A percentile compares a stretch with the other conserved stretches of the same genome.
Evolutionary conservation across 2,329 filamentous ascomycete species (phyloP).

Genomic region (Salinomyces thailandicus): DNA sequence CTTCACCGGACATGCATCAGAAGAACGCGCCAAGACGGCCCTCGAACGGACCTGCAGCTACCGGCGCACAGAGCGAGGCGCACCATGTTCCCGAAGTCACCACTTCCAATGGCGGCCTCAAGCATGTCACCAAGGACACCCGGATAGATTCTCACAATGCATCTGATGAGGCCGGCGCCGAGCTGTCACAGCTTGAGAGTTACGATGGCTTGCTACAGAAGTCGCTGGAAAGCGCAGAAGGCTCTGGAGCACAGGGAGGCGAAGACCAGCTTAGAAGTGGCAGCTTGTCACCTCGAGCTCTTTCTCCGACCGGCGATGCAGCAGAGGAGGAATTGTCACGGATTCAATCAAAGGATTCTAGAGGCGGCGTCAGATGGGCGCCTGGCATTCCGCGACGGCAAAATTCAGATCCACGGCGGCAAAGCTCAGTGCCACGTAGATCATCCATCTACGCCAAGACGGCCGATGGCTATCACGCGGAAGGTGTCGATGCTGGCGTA

Average conservation of each 20-base stretch:
- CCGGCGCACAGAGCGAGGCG: background rate
- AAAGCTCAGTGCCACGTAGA: slow-evolving; percentile 19
- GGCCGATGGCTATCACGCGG: slow-evolving; percentile 17
- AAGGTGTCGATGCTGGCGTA: slow-evolving; percentile 24
- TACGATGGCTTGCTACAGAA: too few species aligned
- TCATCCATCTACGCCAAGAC: slow-evolving; percentile 24
- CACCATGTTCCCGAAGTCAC: background rate
- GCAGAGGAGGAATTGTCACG: background rate
- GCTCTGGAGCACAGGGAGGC: background rate
- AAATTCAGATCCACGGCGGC: slow-evolving; percentile 13
- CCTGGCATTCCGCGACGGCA: slow-evolving; percentile 8
- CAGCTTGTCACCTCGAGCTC: background rate
- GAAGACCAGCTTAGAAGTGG: background rate
- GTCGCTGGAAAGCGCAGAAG: too few species aligned
- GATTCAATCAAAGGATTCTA: slow-evolving; percentile 9
- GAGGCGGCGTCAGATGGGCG: slow-evolving; percentile 15
- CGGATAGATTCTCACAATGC: background rate
- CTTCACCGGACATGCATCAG: background rate
- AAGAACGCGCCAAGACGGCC: background rate
- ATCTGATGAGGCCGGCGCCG: background rate
- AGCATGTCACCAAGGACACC: background rate
- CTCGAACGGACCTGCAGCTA: background rate
- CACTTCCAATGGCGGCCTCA: background rate
- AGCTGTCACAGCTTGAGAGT: too few species aligned
- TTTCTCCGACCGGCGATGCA: background rate